Base-by-base conservation (phyloP, 306 rosid species). In the Vigna reflexopilosa region DNA sequence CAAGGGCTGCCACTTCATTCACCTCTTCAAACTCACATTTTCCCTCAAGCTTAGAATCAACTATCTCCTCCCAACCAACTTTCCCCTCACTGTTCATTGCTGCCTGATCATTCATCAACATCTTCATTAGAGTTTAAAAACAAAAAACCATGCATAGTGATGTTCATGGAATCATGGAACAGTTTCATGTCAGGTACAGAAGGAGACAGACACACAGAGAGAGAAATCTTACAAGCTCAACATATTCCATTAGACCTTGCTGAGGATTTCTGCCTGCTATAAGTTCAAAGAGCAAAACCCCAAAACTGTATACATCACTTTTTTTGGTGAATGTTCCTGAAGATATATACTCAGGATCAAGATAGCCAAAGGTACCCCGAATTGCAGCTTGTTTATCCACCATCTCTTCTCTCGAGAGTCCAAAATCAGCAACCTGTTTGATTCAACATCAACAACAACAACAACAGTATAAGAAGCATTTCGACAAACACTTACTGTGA, bases 401-500 rank as follows among this genome's bases (percentile, higher is more conserved):
- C 94, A 86, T 90, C 84, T 96, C 99, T 80, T 91, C 99, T 87
- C 99, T 86, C 22, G 99, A 96, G 63, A 96, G 97, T 75, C 99
- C 99, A 77, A 96, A 93, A 83, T 96, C 99, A 26, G 99, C 96
- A 14, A 96, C 99, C 99, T 96, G 87, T 73, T 79, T 59, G 82
- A 83, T 67, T 65, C 82, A 75, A 47, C 68, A 72, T 64, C 68
- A 74, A 65, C 16, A 65, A 10, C 63, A 28, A 19, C 26, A 26
- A 26, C 63, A 36, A 77, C 58, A 57, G 22, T 58, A 7, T 67
- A 40, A 56, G 73, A 48, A 56, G 40, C 32, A 78, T 26, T 79
- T 30, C 17, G 48, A 48, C 66, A 63, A 28, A 59, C 47, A 67
- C 30, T 15, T 64, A 50, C 7, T 50, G 45, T 66, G 20, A 11